phyloP scores from a whole-genome alignment of 768 basidiomycete species.

The Boletus tomentosulus region DNA sequence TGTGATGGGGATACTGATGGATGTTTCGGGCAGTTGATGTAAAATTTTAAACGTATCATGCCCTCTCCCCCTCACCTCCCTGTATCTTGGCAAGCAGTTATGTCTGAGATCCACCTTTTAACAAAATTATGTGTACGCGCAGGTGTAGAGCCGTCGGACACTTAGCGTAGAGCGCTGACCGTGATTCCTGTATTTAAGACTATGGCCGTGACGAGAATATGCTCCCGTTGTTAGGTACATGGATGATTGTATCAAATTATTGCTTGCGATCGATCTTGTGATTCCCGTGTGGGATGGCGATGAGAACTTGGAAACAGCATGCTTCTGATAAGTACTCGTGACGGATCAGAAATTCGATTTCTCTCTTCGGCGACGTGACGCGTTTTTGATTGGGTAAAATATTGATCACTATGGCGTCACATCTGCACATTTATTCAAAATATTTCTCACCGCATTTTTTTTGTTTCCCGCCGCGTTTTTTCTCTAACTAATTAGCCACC shows the following conservation, averaged over 20 bases:
- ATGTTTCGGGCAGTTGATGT: conserved; percentile 18
- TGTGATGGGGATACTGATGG: conserved; percentile 8
- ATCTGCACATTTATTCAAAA: too few species aligned
- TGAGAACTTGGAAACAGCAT: neutral
- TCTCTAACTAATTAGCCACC: too few species aligned
- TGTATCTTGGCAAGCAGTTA: neutral
- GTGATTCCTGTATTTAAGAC: neutral
- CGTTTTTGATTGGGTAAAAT: neutral
- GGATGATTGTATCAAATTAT: neutral
- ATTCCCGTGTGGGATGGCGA: neutral
- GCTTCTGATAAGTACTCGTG: neutral
- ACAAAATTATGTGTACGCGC: neutral
- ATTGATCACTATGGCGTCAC: too few species aligned
- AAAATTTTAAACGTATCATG: conserved; percentile 5
- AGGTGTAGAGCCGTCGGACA: neutral
- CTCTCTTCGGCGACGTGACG: neutral
- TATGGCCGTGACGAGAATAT: neutral
- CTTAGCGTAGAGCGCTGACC: conserved; percentile 11
- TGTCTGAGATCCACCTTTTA: neutral
- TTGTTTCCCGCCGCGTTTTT: too few species aligned
- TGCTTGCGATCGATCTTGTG: conserved; percentile 8
- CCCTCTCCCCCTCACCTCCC: neutral
- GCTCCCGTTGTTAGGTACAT: neutral
- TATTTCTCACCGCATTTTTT: too few species aligned
- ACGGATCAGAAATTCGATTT: neutral